Base-by-base conservation (phyloP, 2,329 filamentous ascomycete species). In the Akanthomyces lecanii region DNA sequence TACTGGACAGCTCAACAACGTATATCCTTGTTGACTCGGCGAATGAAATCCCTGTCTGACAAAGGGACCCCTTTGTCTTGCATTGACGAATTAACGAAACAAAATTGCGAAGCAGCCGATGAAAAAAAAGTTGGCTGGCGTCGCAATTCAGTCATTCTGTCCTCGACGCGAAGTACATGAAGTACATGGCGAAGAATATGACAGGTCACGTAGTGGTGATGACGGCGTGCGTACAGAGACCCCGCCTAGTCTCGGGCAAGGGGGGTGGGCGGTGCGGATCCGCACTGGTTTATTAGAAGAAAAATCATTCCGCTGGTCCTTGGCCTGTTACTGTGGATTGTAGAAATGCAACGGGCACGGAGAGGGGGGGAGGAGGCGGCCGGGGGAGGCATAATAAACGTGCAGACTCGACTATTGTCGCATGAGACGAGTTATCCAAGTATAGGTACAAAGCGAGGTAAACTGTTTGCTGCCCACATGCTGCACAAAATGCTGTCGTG, bases 171-270 rank as follows among this genome's bases (percentile, higher is more conserved):
- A 11, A 36, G 33, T 7, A 36, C 33, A 36, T 21, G 21, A 21
- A 21, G 21, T 21, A 8, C 28, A 47, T 33, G 25, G 33, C 33
- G 5, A 36, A 6, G 33, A 36, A 36, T 36, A 33, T 60, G 57
- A 60, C 57, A 44, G 4, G 57, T 60, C 57, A 60, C 21, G 47
- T 60, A 60, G 57, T 60, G 47, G 57, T 60, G 57, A 45, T 60
- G 57, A 48, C 44, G 30, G 25, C 21, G 56, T 50, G 56, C 33
- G n/a, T 28, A n/a, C 11, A 50, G n/a, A 50, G 44, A n/a, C 14
- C 16, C 25, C 28, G 36, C 53, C 53, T 23, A 25, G 53, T 38
- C 8, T 59, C 45, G 30, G 21, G 30, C 44, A 38, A 40, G 44
- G 33, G 33, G 44, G 33, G 33, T 36, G 33, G 33, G 33, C 33